phyloP scores from a whole-genome alignment of 768 basidiomycete species.

The Podaxis rugospora region DNA sequence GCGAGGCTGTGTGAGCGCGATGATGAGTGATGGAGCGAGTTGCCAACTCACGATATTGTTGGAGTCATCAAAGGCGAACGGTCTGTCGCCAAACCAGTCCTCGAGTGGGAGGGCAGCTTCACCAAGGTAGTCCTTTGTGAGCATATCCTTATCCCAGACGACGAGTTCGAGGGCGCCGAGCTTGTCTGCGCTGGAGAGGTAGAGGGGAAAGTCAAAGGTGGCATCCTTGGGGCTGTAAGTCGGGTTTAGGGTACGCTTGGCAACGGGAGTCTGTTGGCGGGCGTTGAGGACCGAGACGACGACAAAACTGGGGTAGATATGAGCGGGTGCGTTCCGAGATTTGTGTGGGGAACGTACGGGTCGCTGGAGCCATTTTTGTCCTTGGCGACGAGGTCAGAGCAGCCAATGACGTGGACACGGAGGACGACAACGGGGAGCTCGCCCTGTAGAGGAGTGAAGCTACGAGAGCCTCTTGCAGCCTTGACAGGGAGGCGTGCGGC shows the following conservation, averaged over 20 bases:
- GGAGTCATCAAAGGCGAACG: constrained; percentile 53
- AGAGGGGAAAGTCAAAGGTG: constrained; percentile 88
- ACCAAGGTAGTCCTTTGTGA: constrained; percentile 92
- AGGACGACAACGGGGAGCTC: constrained; percentile 66
- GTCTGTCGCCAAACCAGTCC: constrained; percentile 62
- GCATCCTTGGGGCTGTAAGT: constrained; percentile 61
- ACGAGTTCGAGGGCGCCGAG: constrained; percentile 79
- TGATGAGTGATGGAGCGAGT: not conserved
- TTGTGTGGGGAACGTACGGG: constrained; percentile 48
- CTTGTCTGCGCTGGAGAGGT: constrained; percentile 66
- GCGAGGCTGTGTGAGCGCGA: not conserved
- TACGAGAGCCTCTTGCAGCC: not conserved
- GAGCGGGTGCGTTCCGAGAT: not conserved
- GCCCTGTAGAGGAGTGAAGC: constrained; percentile 43
- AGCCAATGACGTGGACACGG: constrained; percentile 63
- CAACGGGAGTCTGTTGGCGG: constrained; percentile 68
- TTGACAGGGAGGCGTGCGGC: constrained; percentile 47
- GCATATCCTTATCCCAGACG: constrained; percentile 90
- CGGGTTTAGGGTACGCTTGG: constrained; percentile 71
- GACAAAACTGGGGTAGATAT: constrained; percentile 49
- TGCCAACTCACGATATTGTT: constrained; percentile 58
- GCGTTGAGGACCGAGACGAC: constrained; percentile 57
- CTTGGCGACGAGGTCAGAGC: constrained; percentile 56
- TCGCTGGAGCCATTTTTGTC: constrained; percentile 70
- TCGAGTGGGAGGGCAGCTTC: constrained; percentile 77